Evolutionary conservation across 768 basidiomycete genomes (phyloP).

Genomic region (Phylloporus arenicola): DNA sequence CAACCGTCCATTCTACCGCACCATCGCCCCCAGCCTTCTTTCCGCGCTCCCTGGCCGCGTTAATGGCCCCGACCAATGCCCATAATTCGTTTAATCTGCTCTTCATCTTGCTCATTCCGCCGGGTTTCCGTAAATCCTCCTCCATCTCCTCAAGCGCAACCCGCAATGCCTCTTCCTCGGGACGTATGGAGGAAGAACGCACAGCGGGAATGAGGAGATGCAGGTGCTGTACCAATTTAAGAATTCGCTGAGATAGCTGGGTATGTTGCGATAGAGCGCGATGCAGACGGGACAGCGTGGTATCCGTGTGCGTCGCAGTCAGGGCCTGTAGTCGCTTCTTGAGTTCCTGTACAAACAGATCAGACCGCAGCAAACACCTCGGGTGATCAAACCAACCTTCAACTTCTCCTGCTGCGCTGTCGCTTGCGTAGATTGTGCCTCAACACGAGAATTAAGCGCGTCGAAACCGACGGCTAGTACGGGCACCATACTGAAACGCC

Average conservation of each 20-base stretch:
- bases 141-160: slow-evolving; percentile 67
- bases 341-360: slow-evolving; percentile 46
- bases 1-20: slow-evolving; percentile 69
- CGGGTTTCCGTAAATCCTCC: slow-evolving; percentile 56
- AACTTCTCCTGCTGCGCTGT: slow-evolving; percentile 62
- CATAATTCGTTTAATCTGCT: slow-evolving; percentile 80
- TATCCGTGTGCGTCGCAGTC: slow-evolving; percentile 55
- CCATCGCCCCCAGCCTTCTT: slow-evolving; percentile 38
- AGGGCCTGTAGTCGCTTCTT: slow-evolving; percentile 58
- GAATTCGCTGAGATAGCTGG: slow-evolving; percentile 65
- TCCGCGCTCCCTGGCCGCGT: slow-evolving; percentile 49
- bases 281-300: slow-evolving; percentile 62
- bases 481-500: slow-evolving; percentile 57
- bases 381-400: slow-evolving; percentile 34
- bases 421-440: slow-evolving; percentile 66
- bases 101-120: slow-evolving; percentile 52
- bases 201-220: slow-evolving; percentile 76
- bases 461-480: slow-evolving; percentile 79
- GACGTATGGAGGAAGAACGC: slow-evolving; percentile 67
- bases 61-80: slow-evolving; percentile 74
- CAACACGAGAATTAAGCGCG: slow-evolving; percentile 71
- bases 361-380: background rate
- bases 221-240: slow-evolving; percentile 66
- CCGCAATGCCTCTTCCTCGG: slow-evolving; percentile 75
- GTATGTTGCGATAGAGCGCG: slow-evolving; percentile 59